phyloP scores from a whole-genome alignment of 2,329 filamentous ascomycete species.

The Pseudogymnoascus sp. region DNA sequence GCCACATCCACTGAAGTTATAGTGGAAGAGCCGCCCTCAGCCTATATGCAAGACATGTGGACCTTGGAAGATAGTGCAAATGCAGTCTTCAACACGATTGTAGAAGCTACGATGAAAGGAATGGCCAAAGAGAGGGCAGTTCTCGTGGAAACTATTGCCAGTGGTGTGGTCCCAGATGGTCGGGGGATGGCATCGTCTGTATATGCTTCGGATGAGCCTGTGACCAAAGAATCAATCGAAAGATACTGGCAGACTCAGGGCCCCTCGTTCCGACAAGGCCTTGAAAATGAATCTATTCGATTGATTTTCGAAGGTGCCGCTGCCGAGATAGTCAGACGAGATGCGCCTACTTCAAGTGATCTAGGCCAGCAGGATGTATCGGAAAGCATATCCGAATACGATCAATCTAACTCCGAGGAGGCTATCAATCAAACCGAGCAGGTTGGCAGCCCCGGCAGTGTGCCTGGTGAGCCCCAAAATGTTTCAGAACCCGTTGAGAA shows the following conservation, averaged over 20 bases:
- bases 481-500: background rate
- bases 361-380: background rate
- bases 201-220: background rate
- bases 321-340: background rate
- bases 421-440: background rate
- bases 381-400: background rate
- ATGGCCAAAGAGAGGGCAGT: background rate
- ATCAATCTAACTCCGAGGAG: background rate
- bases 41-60: slow-evolving; percentile 6
- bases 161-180: background rate
- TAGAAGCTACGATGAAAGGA: background rate
- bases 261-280: background rate
- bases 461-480: background rate
- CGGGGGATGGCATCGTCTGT: background rate
- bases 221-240: background rate
- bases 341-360: slow-evolving; percentile 5
- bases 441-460: background rate
- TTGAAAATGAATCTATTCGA: background rate
- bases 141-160: background rate
- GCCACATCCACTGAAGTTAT: background rate
- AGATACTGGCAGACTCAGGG: background rate
- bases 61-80: background rate
- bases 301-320: background rate
- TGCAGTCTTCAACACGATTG: background rate
- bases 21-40: background rate